Percentiles rank a stretch among this genome's conserved stretches.
Evolutionary conservation across 2,329 filamentous ascomycete species (phyloP).

Genomic region (Beauveria sp.): DNA sequence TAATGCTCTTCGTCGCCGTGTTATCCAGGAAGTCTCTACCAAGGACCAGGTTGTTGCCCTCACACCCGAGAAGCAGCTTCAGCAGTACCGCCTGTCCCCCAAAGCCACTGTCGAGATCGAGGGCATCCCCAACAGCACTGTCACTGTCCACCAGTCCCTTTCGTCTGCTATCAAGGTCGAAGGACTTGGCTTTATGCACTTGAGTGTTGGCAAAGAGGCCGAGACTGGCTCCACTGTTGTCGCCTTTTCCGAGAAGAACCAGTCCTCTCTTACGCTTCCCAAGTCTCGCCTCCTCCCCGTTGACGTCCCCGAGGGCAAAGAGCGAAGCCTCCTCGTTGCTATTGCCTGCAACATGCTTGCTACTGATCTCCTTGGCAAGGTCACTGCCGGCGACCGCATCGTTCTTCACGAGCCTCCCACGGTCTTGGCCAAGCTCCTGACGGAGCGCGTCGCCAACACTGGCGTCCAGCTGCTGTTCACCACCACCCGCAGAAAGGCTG

Average conservation of each 20-base stretch:
- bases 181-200: constrained; percentile 9
- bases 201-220: constrained; percentile 5
- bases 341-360: constrained; percentile 10
- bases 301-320: constrained; percentile 5
- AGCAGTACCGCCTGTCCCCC: constrained; percentile 11
- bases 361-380: constrained; percentile 5
- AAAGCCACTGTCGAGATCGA: constrained; percentile 9
- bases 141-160: constrained; percentile 8
- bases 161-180: constrained; percentile 9
- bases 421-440: constrained; percentile 5
- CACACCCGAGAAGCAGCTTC: constrained; percentile 9
- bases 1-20: constrained; percentile 11
- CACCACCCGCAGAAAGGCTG: constrained; percentile 7
- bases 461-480: constrained; percentile 9
- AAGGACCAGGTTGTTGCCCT: constrained; percentile 9
- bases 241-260: constrained; percentile 9
- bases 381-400: constrained; percentile 2
- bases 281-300: constrained; percentile 7
- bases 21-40: constrained; percentile 8
- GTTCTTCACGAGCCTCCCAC: constrained; percentile 11
- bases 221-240: constrained; percentile 6
- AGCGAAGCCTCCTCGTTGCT: constrained; percentile 6
- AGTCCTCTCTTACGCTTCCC: constrained; percentile 5
- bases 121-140: constrained; percentile 1
- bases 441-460: constrained; percentile 3